phyloP scores from a whole-genome alignment of 306 rosid species.

The Vachellia pachyceras region DNA sequence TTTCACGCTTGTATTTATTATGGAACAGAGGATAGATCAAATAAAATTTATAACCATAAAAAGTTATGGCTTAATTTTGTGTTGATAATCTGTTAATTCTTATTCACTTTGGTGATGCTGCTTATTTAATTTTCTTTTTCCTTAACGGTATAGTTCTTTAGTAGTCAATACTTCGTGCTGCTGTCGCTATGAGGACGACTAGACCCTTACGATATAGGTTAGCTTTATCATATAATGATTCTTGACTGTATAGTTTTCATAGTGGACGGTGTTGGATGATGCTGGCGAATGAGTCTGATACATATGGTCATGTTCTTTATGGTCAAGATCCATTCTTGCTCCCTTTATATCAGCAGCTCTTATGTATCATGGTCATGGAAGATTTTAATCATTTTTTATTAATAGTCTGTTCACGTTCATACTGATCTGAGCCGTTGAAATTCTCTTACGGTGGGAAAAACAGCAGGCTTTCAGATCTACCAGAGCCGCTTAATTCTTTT shows the following conservation, averaged over 20 bases:
- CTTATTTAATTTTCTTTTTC: not conserved
- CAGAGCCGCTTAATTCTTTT: conserved; percentile 1
- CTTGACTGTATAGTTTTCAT: too few species aligned
- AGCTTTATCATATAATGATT: not conserved
- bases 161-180: not conserved
- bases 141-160: not conserved
- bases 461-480: not conserved
- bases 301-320: too few species aligned
- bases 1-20: conserved; percentile 3
- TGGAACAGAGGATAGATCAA: not conserved
- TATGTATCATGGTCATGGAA: conserved; percentile 6
- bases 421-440: not conserved
- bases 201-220: conserved; percentile 8
- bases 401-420: conserved; percentile 6
- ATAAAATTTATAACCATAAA: not conserved
- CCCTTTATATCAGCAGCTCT: not conserved
- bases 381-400: conserved; percentile 6
- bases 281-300: too few species aligned
- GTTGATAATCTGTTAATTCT: not conserved
- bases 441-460: not conserved
- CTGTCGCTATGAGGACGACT: conserved; percentile 26
- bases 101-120: not conserved
- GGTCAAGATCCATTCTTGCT: too few species aligned
- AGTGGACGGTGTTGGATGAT: too few species aligned
- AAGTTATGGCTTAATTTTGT: not conserved